Evolutionary conservation across 768 basidiomycete species (phyloP), one percentile per base, ranked within the genome.

Genomic region (Pisolithus sp.): DNA sequence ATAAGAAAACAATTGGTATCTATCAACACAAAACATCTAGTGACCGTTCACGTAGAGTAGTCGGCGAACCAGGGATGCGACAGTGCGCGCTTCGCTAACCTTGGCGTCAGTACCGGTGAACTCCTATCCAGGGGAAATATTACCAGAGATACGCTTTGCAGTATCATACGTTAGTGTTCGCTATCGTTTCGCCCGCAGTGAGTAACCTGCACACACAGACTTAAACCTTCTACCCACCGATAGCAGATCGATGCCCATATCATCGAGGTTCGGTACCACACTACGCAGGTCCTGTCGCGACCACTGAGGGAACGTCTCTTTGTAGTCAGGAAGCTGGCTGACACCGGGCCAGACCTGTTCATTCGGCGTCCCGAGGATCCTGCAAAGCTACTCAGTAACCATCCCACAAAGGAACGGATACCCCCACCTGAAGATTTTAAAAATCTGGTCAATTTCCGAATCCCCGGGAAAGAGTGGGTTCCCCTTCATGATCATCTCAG

Each of bases 391-490:
- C n/a, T 50, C 43, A 57, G 52, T 41, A 47, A 46, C 23, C 24
- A 34, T 28, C 10, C 3, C 17, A 30, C 46, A 13, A 7, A 37
- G 40, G 37, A 15, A 23, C 6, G 18, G 37, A 39, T 24, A 24
- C 10, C 52, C 57, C 48, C 55, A 94, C 96, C 91, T 82, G 79
- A 98, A 99, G 62, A 99, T 99, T 71, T 92, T 87, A 81, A 98
- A 98, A 57, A 98, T 98, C 75, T 99, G 96, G 71, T 99, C 96
- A 64, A 98, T 99, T 73, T 99, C 96, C 24, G 96, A 98, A 72
- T 99, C 96, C 5, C 96, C 96, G 21, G 96, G 95, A 79, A 99
- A 99, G 12, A 97, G 76, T 2, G 95, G 81, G 81, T 65, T 84
- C 58, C 89, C 89, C 54, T 82, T 79, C 87, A 94, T 90, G 49